phyloP scores from a whole-genome alignment of 768 basidiomycete species.

The Suillus spraguei region DNA sequence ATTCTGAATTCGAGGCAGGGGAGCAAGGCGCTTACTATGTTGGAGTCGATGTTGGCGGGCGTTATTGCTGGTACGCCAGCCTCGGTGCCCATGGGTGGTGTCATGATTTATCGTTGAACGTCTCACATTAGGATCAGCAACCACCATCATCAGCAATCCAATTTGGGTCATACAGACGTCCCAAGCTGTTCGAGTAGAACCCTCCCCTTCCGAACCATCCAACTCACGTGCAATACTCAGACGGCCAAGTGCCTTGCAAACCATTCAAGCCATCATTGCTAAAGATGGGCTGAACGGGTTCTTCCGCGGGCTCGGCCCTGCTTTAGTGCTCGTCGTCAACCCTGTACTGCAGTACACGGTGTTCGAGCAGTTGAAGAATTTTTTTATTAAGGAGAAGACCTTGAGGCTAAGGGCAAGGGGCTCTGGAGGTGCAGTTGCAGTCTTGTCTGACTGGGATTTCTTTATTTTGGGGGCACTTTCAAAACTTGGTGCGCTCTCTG shows the following conservation, averaged over 20 bases:
- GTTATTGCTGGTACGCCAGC: conserved; percentile 72
- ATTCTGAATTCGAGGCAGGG: conserved; percentile 58
- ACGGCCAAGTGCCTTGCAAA: conserved; percentile 68
- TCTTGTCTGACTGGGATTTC: conserved; percentile 84
- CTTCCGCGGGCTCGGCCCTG: conserved; percentile 92
- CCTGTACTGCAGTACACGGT: conserved; percentile 93
- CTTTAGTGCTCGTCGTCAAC: conserved; percentile 91
- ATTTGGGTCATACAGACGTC: conserved; percentile 97
- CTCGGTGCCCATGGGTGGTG: background rate
- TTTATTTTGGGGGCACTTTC: conserved; percentile 94
- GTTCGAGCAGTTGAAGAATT: conserved; percentile 94
- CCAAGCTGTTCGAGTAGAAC: conserved; percentile 67
- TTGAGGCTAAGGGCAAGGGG: conserved; percentile 51
- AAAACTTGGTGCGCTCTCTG: conserved; percentile 65
- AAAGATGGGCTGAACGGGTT: conserved; percentile 80
- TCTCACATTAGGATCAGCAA: conserved; percentile 68
- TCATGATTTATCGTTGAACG: background rate
- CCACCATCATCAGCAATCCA: conserved; percentile 88
- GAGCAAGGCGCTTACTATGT: conserved; percentile 72
- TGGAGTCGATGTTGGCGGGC: conserved; percentile 90
- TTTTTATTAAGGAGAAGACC: conserved; percentile 65
- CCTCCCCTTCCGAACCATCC: conserved; percentile 28
- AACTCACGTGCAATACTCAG: conserved; percentile 31
- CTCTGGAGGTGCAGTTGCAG: conserved; percentile 43
- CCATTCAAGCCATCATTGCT: conserved; percentile 65